Percentiles rank a stretch among this genome's conserved stretches.
Evolutionary conservation across 768 basidiomycete species (phyloP).

Genomic region (Leccinum variicolor): DNA sequence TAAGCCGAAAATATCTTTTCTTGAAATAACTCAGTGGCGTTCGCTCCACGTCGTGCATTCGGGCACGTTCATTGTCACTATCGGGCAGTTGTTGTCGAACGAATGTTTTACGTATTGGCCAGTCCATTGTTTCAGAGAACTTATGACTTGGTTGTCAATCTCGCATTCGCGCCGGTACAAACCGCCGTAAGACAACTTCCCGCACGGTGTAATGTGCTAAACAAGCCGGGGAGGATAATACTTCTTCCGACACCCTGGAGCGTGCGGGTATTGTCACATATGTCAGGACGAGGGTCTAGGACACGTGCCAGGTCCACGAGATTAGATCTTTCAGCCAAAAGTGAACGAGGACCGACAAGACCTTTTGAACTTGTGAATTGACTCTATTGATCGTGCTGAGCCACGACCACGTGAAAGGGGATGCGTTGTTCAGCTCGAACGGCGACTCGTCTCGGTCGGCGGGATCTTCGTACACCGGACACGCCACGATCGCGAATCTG

Average conservation of each 20-base stretch:
- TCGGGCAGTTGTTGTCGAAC: background rate
- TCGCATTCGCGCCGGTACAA: constrained; percentile 90
- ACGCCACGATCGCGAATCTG: constrained; percentile 89
- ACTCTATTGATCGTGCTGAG: constrained; percentile 96
- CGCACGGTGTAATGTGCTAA: constrained; percentile 74
- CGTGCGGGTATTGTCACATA: constrained; percentile 91
- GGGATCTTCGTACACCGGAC: constrained; percentile 86
- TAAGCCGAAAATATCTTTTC: background rate
- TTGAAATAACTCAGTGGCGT: background rate
- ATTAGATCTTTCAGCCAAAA: background rate
- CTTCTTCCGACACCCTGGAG: constrained; percentile 47
- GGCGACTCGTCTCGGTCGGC: constrained; percentile 65
- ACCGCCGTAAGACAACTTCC: constrained; percentile 81
- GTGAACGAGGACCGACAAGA: constrained; percentile 39
- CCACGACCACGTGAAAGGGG: constrained; percentile 91
- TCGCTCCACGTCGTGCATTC: background rate
- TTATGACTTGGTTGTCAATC: constrained; percentile 42
- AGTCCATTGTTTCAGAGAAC: background rate
- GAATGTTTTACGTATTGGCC: background rate
- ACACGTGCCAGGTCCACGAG: constrained; percentile 1
- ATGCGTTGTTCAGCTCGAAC: constrained; percentile 59
- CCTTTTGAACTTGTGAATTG: constrained; percentile 96
- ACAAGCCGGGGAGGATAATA: constrained; percentile 69
- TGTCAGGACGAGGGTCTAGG: constrained; percentile 81
- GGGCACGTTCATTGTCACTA: background rate